These are phyloP conservation scores for Tilletia horrida DNA, from an alignment of 1,284 basidiomycete genomes.

Conservation along the genomic window DNA sequence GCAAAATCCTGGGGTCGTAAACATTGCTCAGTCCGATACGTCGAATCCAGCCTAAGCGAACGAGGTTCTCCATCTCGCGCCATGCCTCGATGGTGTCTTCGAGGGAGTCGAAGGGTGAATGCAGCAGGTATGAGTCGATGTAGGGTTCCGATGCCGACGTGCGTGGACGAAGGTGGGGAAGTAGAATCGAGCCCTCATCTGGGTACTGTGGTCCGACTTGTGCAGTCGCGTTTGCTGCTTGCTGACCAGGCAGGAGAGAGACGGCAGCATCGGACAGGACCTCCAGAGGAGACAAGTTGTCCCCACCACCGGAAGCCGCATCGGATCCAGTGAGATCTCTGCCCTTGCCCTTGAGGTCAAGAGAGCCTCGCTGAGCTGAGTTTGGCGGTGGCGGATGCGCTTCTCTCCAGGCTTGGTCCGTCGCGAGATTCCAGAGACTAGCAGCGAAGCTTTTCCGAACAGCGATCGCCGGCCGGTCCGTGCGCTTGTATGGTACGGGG, in stretches of 20 bases:
- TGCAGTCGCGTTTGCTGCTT: not conserved
- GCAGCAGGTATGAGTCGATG: slow-evolving; percentile 47
- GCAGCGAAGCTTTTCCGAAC: slow-evolving; percentile 10
- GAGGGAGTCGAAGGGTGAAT: slow-evolving; percentile 42
- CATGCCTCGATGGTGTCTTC: slow-evolving; percentile 46
- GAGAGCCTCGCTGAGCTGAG: not conserved
- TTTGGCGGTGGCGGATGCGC: not conserved
- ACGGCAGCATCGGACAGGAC: slow-evolving; percentile 1
- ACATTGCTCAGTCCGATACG: slow-evolving; percentile 46
- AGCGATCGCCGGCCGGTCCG: not conserved
- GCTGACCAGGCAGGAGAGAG: not conserved
- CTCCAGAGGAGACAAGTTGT: not conserved
- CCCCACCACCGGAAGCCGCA: not conserved
- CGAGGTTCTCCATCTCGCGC: slow-evolving; percentile 44
- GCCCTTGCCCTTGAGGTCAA: slow-evolving; percentile 20
- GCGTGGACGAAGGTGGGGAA: slow-evolving; percentile 4
- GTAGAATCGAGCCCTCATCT: not conserved
- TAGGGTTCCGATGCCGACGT: slow-evolving; percentile 28
- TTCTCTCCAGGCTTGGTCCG: slow-evolving; percentile 8
- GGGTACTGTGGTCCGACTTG: not conserved
- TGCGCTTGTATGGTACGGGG: slow-evolving; percentile 33
- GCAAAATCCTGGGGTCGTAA: slow-evolving; percentile 48
- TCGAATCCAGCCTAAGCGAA: slow-evolving; percentile 39
- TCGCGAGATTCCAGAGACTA: not conserved
- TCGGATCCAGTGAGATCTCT: not conserved